Base-by-base conservation (phyloP, 768 basidiomycete genomes). In the Obba rivulosa region DNA sequence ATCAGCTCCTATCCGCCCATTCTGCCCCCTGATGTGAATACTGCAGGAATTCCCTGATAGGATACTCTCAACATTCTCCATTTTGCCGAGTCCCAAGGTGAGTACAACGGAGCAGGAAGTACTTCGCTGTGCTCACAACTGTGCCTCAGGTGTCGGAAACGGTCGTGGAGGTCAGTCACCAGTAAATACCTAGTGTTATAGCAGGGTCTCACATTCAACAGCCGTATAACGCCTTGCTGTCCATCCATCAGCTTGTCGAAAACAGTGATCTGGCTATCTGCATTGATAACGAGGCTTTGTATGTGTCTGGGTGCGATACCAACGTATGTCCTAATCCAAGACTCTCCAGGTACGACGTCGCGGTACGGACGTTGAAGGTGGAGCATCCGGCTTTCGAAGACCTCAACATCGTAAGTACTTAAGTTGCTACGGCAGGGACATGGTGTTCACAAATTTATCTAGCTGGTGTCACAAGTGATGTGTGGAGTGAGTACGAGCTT, bases 401-500 rank as follows among this genome's bases (percentile, higher is more conserved):
- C 57, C 70, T 92, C 39, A 92, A 92, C 58, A 66, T 73, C 40
- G 87, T 85, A 61, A n/a, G 74, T 64, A 46, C 3, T 23, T 40
- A 10, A 3, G 22, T 45, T 24, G 9, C 35, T 18, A 31, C 13
- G 5, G 28, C 28, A 36, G 11, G 11, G 28, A 3, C 46, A 35
- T 39, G 5, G 16, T 7, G 38, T 11, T 45, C 14, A 23, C 41
- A 20, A 48, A 37, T n/a, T n/a, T n/a, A 34, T 39, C 3, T 50
- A 83, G 80, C 68, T 95, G 34, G 81, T 96, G 43, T 77, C 92
- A 1, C 84, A 83, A 62, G 92, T 95, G 34, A 95, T 98, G 91
- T 87, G 88, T 52, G 95, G 95, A 41, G 84, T 94, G 42, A 93
- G 88, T 61, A 95, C 92, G 2, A 88, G 88, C 58, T 71, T 94